Percentiles rank a stretch among this genome's conserved stretches.
phyloP scores from a whole-genome alignment of 768 basidiomycete species.

The Erythrobasidium yunnanense region DNA sequence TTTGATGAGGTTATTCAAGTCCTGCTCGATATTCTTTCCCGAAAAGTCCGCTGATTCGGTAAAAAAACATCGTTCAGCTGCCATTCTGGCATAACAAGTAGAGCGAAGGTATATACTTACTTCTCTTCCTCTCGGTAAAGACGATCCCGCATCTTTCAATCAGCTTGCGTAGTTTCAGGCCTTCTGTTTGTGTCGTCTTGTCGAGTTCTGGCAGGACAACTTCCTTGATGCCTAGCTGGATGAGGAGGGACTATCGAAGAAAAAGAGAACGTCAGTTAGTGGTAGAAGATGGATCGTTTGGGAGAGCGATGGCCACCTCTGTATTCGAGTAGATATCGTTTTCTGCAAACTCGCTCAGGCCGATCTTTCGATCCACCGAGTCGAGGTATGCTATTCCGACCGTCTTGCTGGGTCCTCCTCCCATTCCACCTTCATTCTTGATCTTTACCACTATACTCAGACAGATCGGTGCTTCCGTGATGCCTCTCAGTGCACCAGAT shows the following conservation, averaged over 20 bases:
- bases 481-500: constrained; percentile 57
- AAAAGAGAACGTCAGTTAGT: not conserved
- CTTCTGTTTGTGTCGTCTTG: constrained; percentile 51
- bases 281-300: not conserved
- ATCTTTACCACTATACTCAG: constrained; percentile 69
- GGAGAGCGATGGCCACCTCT: constrained; percentile 51
- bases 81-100: too few relatives aligned
- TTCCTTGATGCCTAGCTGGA: constrained; percentile 95
- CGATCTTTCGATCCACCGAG: constrained; percentile 69
- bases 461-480: constrained; percentile 72
- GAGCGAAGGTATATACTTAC: too few relatives aligned
- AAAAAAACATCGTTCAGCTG: not conserved
- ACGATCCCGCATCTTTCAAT: constrained; percentile 84
- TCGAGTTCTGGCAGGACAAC: constrained; percentile 58
- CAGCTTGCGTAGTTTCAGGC: constrained; percentile 62
- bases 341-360: constrained; percentile 82
- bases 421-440: constrained; percentile 46
- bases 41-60: constrained; percentile 63
- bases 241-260: constrained; percentile 64
- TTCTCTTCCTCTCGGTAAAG: constrained; percentile 75
- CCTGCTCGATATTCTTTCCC: constrained; percentile 65
- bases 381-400: constrained; percentile 88
- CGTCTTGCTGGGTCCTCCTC: constrained; percentile 46
- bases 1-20: constrained; percentile 60
- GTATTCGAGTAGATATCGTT: constrained; percentile 92